phyloP scores from a whole-genome alignment of 305 asterid genomes.

The Fraxinus nigra region DNA sequence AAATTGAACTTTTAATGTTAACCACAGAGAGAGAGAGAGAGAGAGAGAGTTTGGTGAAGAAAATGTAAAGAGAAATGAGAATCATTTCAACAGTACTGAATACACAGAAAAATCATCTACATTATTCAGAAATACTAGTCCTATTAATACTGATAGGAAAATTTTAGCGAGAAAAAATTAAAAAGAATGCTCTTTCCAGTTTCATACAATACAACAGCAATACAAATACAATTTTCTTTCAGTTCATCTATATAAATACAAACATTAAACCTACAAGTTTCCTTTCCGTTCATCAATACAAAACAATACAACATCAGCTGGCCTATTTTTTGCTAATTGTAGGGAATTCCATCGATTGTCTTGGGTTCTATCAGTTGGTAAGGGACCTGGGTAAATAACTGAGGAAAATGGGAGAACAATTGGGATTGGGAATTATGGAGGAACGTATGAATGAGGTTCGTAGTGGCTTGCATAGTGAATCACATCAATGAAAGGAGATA shows the following conservation, averaged over 20 bases:
- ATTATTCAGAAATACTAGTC: neutral
- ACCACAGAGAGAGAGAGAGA: neutral
- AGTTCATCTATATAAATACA: neutral
- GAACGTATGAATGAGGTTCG: neutral
- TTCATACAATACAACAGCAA: neutral
- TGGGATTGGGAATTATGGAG: neutral
- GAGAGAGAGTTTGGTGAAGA: neutral
- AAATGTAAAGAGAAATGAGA: neutral
- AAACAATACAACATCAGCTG: neutral
- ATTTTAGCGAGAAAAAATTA: neutral
- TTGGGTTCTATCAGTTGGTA: neutral
- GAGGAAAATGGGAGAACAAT: neutral
- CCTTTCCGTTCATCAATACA: neutral
- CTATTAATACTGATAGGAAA: neutral
- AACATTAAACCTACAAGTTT: neutral
- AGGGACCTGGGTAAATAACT: neutral
- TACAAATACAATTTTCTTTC: neutral
- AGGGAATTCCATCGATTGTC: neutral
- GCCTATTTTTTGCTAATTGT: neutral
- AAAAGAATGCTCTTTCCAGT: neutral
- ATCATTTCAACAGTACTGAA: neutral
- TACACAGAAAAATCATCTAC: neutral
- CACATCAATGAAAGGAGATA: neutral
- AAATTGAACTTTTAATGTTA: neutral
- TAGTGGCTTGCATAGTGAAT: neutral